Evolutionary conservation across 1,284 basidiomycete genomes (phyloP).

Genomic region (Anthracocystis walkeri): DNA sequence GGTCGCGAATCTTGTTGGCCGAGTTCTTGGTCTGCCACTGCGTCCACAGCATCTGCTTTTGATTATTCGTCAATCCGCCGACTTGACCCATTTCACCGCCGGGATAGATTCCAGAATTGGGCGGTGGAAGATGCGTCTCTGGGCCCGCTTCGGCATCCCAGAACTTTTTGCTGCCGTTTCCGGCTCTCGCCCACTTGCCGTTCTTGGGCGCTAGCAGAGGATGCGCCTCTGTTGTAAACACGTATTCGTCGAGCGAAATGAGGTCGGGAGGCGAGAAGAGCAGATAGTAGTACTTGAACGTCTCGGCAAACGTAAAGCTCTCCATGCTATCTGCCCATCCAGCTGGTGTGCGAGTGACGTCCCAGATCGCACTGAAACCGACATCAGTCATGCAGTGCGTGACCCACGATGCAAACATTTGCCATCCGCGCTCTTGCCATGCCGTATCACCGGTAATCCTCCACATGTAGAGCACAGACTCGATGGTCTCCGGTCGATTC

Average conservation of each 20-base stretch:
- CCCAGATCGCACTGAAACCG: constrained; percentile 71
- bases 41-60: constrained; percentile 56
- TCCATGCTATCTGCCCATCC: constrained; percentile 71
- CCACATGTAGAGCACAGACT: constrained; percentile 74
- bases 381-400: constrained; percentile 69
- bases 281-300: constrained; percentile 71
- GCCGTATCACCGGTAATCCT: constrained; percentile 73
- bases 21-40: constrained; percentile 46
- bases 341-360: constrained; percentile 70
- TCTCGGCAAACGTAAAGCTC: constrained; percentile 74
- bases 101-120: constrained; percentile 35
- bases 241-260: constrained; percentile 74
- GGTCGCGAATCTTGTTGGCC: constrained; percentile 29
- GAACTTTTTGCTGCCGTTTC: constrained; percentile 54
- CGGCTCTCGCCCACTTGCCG: constrained; percentile 54
- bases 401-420: constrained; percentile 75
- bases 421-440: constrained; percentile 75
- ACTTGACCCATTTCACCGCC: constrained; percentile 60
- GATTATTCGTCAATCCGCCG: constrained; percentile 62
- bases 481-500: constrained; percentile 74
- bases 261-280: constrained; percentile 73
- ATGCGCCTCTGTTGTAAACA: constrained; percentile 72
- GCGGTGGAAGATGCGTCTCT: constrained; percentile 35
- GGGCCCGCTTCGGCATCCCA: constrained; percentile 38
- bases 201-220: constrained; percentile 62